Evolutionary conservation across 2,329 filamentous ascomycete species (phyloP).

Genomic region (Colletotrichum liriopes): DNA sequence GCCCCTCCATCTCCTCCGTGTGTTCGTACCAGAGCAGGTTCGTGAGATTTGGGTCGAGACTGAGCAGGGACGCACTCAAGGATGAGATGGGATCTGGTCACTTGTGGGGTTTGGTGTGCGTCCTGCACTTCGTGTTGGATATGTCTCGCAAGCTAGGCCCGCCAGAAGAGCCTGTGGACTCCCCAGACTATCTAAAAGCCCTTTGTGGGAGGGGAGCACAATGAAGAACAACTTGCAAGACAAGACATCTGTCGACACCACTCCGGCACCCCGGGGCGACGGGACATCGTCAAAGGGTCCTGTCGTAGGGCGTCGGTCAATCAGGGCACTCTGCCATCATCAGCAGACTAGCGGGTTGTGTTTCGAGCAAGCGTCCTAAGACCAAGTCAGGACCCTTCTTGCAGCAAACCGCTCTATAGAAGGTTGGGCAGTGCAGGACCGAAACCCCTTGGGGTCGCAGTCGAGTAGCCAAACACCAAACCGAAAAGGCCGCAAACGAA

Average conservation of each 20-base stretch:
- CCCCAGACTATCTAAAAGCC: background rate
- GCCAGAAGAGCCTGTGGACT: conserved; percentile 10
- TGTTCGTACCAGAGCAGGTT: background rate
- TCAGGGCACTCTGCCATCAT: background rate
- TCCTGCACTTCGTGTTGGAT: conserved; percentile 25
- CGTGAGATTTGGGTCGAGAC: conserved; percentile 3
- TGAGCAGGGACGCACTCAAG: background rate
- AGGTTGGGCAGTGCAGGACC: conserved; percentile 9
- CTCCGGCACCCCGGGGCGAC: background rate
- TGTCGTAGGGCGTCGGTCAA: background rate
- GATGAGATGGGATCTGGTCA: conserved; percentile 36
- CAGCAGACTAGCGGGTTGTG: conserved; percentile 6
- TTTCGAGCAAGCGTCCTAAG: conserved; percentile 3
- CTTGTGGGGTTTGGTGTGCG: conserved; percentile 27
- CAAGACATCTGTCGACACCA: conserved; percentile 11
- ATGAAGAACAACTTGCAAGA: background rate
- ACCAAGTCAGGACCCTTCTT: conserved; percentile 39
- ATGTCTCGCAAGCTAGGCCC: conserved; percentile 15
- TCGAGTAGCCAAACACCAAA: background rate
- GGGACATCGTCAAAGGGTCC: conserved; percentile 1
- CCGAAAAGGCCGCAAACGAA: background rate
- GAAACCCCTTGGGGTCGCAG: conserved; percentile 13
- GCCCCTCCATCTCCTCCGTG: background rate
- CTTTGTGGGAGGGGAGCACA: conserved; percentile 8
- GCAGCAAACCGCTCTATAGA: conserved; percentile 21